phyloP scores from a whole-genome alignment of 129 eudicot species.

The Tanacetum coccineum region DNA sequence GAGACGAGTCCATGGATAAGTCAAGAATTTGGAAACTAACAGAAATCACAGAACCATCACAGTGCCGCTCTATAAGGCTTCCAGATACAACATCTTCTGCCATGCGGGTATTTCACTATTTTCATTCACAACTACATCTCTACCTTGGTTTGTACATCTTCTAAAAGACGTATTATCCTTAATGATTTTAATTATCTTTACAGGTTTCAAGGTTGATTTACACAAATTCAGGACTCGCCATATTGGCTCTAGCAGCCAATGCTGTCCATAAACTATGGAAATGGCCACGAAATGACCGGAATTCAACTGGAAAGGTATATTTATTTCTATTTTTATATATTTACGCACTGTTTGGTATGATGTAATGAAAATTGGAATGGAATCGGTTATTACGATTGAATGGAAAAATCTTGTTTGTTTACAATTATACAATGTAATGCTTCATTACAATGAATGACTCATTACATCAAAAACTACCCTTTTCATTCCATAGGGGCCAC shows the following conservation, averaged over 20 bases:
- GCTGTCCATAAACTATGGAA: not conserved
- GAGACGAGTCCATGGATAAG: conserved; percentile 66
- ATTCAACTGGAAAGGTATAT: not conserved
- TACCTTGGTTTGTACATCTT: not conserved
- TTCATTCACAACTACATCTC: not conserved
- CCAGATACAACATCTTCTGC: conserved; percentile 64
- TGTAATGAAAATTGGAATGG: no score
- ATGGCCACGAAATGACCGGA: not conserved
- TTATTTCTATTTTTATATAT: not conserved
- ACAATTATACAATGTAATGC: no score
- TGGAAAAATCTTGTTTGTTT: no score
- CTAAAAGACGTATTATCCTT: not conserved
- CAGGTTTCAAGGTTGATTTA: conserved; percentile 70
- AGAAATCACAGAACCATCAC: conserved; percentile 68
- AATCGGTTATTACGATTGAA: no score
- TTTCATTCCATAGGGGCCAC: no score
- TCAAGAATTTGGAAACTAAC: conserved; percentile 66
- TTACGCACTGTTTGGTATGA: no score
- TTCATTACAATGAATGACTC: no score
- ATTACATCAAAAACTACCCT: no score
- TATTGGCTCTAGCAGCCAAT: not conserved
- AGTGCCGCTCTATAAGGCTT: conserved; percentile 74
- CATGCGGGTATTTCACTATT: conserved; percentile 50
- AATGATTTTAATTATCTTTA: not conserved
- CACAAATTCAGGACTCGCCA: not conserved